phyloP scores from a whole-genome alignment of 805 yeast genomes.

The Saccharomycopsis sp. region DNA sequence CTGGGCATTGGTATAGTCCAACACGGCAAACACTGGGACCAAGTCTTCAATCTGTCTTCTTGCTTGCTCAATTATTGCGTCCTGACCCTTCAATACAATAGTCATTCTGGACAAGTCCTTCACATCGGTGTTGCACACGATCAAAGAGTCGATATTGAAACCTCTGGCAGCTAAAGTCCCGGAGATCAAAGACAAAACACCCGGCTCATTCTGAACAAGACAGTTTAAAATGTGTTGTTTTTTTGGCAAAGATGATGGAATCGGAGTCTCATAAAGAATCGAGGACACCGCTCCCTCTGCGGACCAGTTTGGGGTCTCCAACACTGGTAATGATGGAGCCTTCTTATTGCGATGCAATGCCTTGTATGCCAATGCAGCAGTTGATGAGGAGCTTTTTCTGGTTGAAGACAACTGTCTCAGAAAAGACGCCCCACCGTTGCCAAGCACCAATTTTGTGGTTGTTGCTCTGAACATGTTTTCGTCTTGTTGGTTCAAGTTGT shows the following conservation, averaged over 20 bases:
- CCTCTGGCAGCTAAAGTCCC: conserved; percentile 98
- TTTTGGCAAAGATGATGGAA: conserved; percentile 47
- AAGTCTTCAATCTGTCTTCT: conserved; percentile 96
- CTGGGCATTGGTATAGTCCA: conserved; percentile 87
- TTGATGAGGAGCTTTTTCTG: conserved; percentile 49
- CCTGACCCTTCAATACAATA: conserved; percentile 87
- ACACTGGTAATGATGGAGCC: conserved; percentile 86
- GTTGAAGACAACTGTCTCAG: not conserved
- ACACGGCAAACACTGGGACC: conserved; percentile 96
- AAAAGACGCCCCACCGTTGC: not conserved
- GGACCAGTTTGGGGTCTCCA: conserved; percentile 91
- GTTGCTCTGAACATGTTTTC: not conserved
- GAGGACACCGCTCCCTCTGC: conserved; percentile 97
- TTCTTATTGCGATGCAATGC: conserved; percentile 78
- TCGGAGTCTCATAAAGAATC: conserved; percentile 84
- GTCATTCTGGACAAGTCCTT: conserved; percentile 96
- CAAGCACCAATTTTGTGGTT: not conserved
- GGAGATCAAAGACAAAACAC: conserved; percentile 87
- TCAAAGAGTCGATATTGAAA: conserved; percentile 94
- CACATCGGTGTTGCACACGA: conserved; percentile 95
- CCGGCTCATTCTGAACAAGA: conserved; percentile 97
- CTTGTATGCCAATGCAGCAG: conserved; percentile 93
- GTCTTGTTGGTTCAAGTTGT: not conserved
- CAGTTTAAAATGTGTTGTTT: conserved; percentile 92
- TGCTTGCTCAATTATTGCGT: conserved; percentile 95